Evolutionary conservation across 2,329 filamentous ascomycete genomes (phyloP).

Genomic region (Phialocephala subalpina): DNA sequence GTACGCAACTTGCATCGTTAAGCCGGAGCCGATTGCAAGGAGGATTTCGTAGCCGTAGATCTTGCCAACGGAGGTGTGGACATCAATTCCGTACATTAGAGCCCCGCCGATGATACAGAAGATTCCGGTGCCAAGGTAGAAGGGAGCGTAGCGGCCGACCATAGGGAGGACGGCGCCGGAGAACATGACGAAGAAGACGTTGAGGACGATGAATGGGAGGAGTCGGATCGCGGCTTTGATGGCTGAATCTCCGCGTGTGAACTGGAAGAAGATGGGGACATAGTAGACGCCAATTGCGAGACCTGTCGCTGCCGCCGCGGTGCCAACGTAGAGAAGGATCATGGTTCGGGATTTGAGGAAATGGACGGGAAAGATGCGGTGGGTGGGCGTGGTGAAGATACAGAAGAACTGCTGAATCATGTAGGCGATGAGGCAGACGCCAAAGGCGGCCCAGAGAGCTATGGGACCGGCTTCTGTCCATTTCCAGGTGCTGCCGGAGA

Average conservation of each 20-base stretch:
- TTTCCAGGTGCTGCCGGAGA: conserved; percentile 37
- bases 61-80: conserved; percentile 30
- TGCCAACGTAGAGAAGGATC: conserved; percentile 35
- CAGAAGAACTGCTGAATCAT: conserved; percentile 30
- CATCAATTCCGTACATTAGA: conserved; percentile 38
- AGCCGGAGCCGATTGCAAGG: conserved; percentile 49
- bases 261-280: conserved; percentile 57
- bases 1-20: conserved; percentile 44
- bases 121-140: conserved; percentile 45
- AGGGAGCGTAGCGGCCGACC: conserved; percentile 42
- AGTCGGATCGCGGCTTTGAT: conserved; percentile 50
- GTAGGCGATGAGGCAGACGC: conserved; percentile 41
- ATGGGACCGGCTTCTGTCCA: conserved; percentile 36
- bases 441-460: conserved; percentile 50
- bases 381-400: conserved; percentile 32
- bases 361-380: conserved; percentile 34
- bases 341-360: conserved; percentile 31
- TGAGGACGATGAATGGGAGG: conserved; percentile 44
- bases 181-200: conserved; percentile 48
- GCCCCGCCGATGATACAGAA: conserved; percentile 43
- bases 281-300: conserved; percentile 55
- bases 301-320: conserved; percentile 54
- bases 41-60: conserved; percentile 48
- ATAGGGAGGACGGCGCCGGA: conserved; percentile 50
- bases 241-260: conserved; percentile 55